Base-by-base conservation (phyloP, 1,139 yeast genomes). In the Sporopachydermia cereana region DNA sequence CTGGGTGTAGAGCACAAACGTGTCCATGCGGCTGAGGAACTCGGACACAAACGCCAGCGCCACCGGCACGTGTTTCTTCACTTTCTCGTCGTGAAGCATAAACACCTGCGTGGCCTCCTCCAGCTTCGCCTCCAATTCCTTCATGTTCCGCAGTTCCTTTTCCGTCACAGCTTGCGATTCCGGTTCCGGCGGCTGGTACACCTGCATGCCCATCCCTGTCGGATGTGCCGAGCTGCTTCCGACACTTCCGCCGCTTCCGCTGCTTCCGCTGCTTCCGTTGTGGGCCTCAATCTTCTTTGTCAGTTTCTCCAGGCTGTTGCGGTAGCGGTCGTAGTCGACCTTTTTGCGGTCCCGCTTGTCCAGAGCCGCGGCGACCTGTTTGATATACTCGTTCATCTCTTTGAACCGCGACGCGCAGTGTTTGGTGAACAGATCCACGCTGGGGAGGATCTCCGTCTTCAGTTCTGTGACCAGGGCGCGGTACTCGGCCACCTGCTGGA, bases 261-360 rank as follows among this genome's bases (percentile, higher is more conserved):
- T n/a, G n/a, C 9, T 7, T 7, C 9, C 39, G 5, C 5, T n/a
- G 18, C 9, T 5, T 34, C n/a, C n/a, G 9, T 20, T 34, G n/a
- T 34, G 18, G 7, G 7, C 29, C 17, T 34, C 39, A 2, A 60
- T 56, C 55, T 72, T 72, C 47, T 67, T 64, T 54, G 63, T 60
- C 43, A 72, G 52, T 54, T 72, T 72, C 43, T 71, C 72, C 20
- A 71, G 64, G 45, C 67, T 62, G 46, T 65, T 62, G 39, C 66
- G 62, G 44, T 60, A 55, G 30, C 70, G 65, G 48, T 70, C 74
- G 50, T 63, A 70, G 47, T 71, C 71, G 30, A 59, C 51, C 54
- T 74, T 69, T 57, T 70, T 67, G 51, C 67, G 68, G 46, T 66
- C 68, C 18, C 81, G 61, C 53, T 72, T 71, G 46, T 65, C 68